These are phyloP conservation scores for Zygnema circumcarinatum DNA, from an alignment of 139 green algal genomes.

Conservation along the genomic window DNA sequence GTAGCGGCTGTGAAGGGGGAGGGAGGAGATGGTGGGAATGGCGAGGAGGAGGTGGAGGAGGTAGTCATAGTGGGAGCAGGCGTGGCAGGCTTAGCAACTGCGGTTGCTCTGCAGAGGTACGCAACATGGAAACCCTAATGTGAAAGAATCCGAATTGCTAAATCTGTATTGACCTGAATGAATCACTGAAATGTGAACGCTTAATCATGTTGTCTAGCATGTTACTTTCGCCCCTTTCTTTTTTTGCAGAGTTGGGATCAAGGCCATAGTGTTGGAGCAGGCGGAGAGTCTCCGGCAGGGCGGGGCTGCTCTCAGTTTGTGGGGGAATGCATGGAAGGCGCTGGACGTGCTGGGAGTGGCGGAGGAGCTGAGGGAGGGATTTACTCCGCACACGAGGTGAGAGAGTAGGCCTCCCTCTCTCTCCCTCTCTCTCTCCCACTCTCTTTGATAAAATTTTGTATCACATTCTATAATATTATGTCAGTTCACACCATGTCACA, in stretches of 20 bases:
- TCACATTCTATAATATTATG: too few species aligned
- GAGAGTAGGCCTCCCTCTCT: background rate
- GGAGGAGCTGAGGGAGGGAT: slow-evolving; percentile 16
- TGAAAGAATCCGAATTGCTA: background rate
- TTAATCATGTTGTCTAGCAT: background rate
- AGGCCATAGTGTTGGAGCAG: slow-evolving; percentile 32
- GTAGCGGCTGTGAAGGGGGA: background rate
- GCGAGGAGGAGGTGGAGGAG: slow-evolving; percentile 2
- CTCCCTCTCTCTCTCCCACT: background rate
- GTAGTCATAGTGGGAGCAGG: slow-evolving; percentile 49
- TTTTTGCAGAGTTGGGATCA: slow-evolving; percentile 28
- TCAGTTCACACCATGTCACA: too few species aligned
- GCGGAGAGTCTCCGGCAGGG: slow-evolving; percentile 6
- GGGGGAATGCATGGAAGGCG: slow-evolving; percentile 47
- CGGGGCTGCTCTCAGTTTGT: slow-evolving; percentile 34
- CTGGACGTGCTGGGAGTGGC: slow-evolving; percentile 46
- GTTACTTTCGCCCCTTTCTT: background rate
- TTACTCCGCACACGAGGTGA: slow-evolving; percentile 17
- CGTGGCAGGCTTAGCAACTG: slow-evolving; percentile 44
- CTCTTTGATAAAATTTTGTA: background rate
- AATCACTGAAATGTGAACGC: too few species aligned
- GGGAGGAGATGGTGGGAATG: background rate
- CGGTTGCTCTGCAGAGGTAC: slow-evolving; percentile 38
- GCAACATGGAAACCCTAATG: background rate
- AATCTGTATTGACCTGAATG: too few species aligned